These are phyloP conservation scores for Zygoascus hellenicus DNA, from an alignment of 1,139 yeast genomes.

Conservation along the genomic window DNA sequence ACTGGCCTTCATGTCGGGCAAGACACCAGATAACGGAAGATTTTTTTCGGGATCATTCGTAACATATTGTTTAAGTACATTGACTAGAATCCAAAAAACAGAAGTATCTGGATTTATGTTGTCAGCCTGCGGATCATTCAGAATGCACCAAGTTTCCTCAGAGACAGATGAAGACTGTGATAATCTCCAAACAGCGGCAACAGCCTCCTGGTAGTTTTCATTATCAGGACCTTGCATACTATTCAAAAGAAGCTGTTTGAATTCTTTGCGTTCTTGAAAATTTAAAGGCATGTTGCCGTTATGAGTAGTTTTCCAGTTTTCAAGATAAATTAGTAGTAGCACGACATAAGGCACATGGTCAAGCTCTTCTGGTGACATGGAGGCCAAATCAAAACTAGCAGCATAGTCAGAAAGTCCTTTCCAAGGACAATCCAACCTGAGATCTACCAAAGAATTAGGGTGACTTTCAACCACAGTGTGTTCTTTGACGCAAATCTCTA, in stretches of 20 bases:
- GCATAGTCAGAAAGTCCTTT: constrained; percentile 52
- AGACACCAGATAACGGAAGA: constrained; percentile 65
- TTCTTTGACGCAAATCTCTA: constrained; percentile 50
- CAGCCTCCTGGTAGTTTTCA: constrained; percentile 69
- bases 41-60: constrained; percentile 30
- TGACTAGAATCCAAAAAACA: constrained; percentile 57
- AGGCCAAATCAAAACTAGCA: constrained; percentile 43
- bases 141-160: constrained; percentile 27
- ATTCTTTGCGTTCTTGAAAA: constrained; percentile 44
- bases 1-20: constrained; percentile 89
- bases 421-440: constrained; percentile 76
- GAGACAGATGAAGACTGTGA: constrained; percentile 35
- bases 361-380: constrained; percentile 46
- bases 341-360: constrained; percentile 73
- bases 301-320: constrained; percentile 40
- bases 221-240: constrained; percentile 40
- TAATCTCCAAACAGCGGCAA: constrained; percentile 52
- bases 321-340: constrained; percentile 53
- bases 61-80: constrained; percentile 52
- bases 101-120: constrained; percentile 16
- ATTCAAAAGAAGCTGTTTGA: constrained; percentile 38
- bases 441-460: constrained; percentile 57
- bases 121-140: constrained; percentile 19
- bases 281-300: constrained; percentile 40
- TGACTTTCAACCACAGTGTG: constrained; percentile 73